Conservation (phyloP, 257 asterid genomes). For the Cruciata laevipes region DNA sequence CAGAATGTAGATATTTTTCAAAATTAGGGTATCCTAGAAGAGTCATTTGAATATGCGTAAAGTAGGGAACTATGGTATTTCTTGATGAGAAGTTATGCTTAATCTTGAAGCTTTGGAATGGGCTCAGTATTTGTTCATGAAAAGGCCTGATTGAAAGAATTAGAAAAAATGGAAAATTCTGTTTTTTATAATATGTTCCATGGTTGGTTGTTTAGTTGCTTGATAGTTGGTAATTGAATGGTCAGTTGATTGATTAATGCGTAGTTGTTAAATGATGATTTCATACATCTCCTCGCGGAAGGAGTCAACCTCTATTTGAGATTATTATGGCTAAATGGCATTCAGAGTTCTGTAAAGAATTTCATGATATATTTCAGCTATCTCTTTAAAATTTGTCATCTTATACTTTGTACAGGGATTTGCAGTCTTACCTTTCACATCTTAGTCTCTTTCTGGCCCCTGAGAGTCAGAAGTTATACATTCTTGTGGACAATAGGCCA, state of each 20-base stretch:
- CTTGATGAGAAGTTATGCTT: no score
- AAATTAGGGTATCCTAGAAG: background rate
- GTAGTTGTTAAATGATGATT: background rate
- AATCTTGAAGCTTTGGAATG: background rate
- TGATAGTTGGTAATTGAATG: background rate
- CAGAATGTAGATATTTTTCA: background rate
- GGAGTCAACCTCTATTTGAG: background rate
- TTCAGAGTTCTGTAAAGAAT: background rate
- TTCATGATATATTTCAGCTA: background rate
- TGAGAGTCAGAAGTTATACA: constrained; percentile 65
- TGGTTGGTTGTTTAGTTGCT: background rate
- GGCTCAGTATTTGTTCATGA: background rate
- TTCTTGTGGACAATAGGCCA: constrained; percentile 91
- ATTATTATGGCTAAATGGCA: background rate
- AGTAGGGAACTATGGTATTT: no score
- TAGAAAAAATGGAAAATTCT: background rate
- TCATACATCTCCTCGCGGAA: background rate
- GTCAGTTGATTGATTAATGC: no score
- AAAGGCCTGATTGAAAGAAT: background rate
- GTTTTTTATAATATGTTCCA: background rate
- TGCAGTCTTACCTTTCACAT: constrained; percentile 93
- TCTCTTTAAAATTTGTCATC: background rate
- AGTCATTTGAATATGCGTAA: background rate
- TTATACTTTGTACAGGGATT: constrained; percentile 48
- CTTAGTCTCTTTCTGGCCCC: constrained; percentile 72